phyloP scores from a whole-genome alignment of 1,284 basidiomycete genomes.

The Vanrija pseudolonga region DNA sequence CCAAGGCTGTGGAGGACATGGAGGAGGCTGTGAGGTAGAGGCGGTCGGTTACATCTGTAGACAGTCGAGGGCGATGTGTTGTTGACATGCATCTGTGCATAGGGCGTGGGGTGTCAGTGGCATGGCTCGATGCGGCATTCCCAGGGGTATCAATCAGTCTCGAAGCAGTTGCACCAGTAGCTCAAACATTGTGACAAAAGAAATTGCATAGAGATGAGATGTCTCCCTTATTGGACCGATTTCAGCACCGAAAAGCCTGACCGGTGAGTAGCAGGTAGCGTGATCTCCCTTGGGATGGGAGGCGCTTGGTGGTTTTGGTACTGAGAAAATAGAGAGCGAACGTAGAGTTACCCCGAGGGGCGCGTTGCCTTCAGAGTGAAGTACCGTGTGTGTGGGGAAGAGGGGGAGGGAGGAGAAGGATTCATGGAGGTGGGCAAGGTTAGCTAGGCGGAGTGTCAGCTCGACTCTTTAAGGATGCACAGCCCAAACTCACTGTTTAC shows the following conservation, averaged over 20 bases:
- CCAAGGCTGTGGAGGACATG: slow-evolving; percentile 44
- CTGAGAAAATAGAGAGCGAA: slow-evolving; percentile 19
- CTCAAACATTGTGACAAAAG: too few relatives aligned
- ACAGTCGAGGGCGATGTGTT: too few relatives aligned
- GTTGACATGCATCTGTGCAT: too few relatives aligned
- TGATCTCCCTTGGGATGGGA: slow-evolving; percentile 11
- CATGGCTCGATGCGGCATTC: too few relatives aligned
- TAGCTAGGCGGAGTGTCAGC: slow-evolving; percentile 2
- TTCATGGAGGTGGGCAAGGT: not conserved
- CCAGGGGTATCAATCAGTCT: too few relatives aligned
- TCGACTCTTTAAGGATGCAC: not conserved
- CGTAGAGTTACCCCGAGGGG: slow-evolving; percentile 13
- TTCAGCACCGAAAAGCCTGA: slow-evolving; percentile 8
- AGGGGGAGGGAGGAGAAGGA: not conserved
- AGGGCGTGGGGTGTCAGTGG: too few relatives aligned
- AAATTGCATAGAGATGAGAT: not conserved
- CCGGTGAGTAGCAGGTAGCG: slow-evolving; percentile 20
- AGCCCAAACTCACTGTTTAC: not conserved
- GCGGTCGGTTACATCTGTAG: too few relatives aligned
- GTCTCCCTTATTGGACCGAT: slow-evolving; percentile 10
- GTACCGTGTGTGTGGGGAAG: slow-evolving; percentile 7
- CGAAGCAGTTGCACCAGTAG: too few relatives aligned
- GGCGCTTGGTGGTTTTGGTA: slow-evolving; percentile 17
- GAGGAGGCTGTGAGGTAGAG: slow-evolving; percentile 34
- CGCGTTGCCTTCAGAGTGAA: slow-evolving; percentile 10